Evolutionary conservation across 2,329 filamentous ascomycete genomes (phyloP).

Genomic region (Epichloe sp.): DNA sequence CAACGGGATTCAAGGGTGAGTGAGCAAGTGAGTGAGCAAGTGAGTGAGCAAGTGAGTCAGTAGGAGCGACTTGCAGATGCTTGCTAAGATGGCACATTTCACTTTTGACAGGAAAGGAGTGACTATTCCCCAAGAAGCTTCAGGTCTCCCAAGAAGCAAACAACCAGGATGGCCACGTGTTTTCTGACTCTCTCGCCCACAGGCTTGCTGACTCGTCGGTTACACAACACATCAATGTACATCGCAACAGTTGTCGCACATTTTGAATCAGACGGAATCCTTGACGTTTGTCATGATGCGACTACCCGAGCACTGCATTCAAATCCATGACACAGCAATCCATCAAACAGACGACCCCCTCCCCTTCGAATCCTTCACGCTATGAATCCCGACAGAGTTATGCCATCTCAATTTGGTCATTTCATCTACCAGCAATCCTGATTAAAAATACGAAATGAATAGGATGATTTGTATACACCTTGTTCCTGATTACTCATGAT

Average conservation of each 20-base stretch:
- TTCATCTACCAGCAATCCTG: not conserved
- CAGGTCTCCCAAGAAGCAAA: not conserved
- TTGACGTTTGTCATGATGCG: slow-evolving; percentile 5
- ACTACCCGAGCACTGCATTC: slow-evolving; percentile 2
- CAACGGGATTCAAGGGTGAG: not conserved
- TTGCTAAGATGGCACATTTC: not conserved
- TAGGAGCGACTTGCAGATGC: not conserved
- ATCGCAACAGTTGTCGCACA: not conserved
- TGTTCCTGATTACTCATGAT: not conserved
- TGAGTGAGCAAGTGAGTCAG: not conserved
- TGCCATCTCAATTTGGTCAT: not conserved
- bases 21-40: not conserved
- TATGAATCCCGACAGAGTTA: not conserved
- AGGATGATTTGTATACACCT: not conserved
- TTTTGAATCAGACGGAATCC: not conserved
- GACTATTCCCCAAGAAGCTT: not conserved
- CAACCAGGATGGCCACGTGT: slow-evolving; percentile 1
- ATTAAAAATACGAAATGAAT: not conserved
- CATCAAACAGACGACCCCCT: not conserved
- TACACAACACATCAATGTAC: slow-evolving; percentile 1
- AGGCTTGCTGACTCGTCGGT: slow-evolving; percentile 1
- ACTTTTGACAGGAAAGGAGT: not conserved
- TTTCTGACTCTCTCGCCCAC: not conserved
- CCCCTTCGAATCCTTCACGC: not conserved
- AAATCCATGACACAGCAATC: not conserved